Evolutionary conservation across 2,329 filamentous ascomycete species (phyloP), one percentile per base, ranked within the genome.

Genomic region (Cadophora gregata): DNA sequence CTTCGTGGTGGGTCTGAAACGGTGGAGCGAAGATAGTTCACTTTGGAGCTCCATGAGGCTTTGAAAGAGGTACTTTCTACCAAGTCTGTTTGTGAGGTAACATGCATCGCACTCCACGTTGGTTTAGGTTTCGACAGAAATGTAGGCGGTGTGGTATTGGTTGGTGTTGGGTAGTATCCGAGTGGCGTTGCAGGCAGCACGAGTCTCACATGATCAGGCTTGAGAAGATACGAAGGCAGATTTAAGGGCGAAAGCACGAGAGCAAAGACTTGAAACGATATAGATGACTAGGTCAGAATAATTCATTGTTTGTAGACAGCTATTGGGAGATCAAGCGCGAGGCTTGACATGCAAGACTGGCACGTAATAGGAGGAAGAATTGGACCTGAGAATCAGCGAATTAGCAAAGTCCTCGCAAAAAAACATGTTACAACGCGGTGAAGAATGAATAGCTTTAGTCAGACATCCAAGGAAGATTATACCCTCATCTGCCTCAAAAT

Each of bases 391-490:
- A 60, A 29, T 8, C 24, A 60, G 45, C 38, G n/a, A 47, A 51
- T 64, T 64, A 64, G 62, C 62, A 58, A 48, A 25, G 19, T 25
- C 27, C 50, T 25, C 8, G 51, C n/a, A 45, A 25, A 33, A 36
- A 31, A 33, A n/a, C 4, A 31, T 55, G 60, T 29, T 45, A 21
- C 58, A 56, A 21, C n/a, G 58, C 27, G 25, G n/a, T n/a, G 36
- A 29, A 64, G 38, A 48, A 58, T 58, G 25, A n/a, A 25, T 50
- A 71, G 71, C 69, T 72, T 65, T 62, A 69, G 62, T 90, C 86
- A 90, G 88, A 90, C 89, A 91, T 91, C 89, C 88, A 91, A 91
- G 88, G 88, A 91, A 90, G 88, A 78, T 79, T 75, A 75, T 73
- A 75, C 88, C 84, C 85, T 91, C 89, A 91, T 89, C 77, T 89